A percentile compares a stretch with the other conserved stretches of the same genome.
These are phyloP conservation scores for Colletotrichum magnum DNA, from an alignment of 2,329 filamentous ascomycete species.

Conservation along the genomic window DNA sequence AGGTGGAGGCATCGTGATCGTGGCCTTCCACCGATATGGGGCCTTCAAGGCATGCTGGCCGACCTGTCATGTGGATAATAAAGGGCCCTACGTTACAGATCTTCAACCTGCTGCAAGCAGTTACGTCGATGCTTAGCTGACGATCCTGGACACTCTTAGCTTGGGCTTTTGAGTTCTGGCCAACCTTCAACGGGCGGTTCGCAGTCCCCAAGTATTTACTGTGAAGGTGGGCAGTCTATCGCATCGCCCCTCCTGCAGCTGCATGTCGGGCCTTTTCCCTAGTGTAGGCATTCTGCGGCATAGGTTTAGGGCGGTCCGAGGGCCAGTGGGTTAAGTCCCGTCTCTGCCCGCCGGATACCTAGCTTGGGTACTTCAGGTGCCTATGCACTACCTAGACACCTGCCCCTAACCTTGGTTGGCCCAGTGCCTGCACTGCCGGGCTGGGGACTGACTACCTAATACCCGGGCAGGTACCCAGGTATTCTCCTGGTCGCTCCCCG, in stretches of 20 bases:
- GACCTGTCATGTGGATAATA: too few relatives aligned
- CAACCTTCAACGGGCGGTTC: not conserved
- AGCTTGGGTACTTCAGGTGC: not conserved
- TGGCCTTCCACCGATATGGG: too few relatives aligned
- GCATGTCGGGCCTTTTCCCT: conserved; percentile 6
- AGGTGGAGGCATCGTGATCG: too few relatives aligned
- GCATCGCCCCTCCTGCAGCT: not conserved
- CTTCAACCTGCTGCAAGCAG: conserved; percentile 3
- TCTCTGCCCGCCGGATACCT: too few relatives aligned
- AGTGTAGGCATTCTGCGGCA: conserved; percentile 6
- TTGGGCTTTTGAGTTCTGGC: not conserved
- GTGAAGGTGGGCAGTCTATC: too few relatives aligned
- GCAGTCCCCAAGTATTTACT: too few relatives aligned
- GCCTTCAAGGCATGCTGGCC: too few relatives aligned
- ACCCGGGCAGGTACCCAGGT: too few relatives aligned
- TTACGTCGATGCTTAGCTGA: conserved; percentile 3
- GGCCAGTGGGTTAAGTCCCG: too few relatives aligned
- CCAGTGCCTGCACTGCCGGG: conserved; percentile 1
- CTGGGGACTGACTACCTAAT: too few relatives aligned
- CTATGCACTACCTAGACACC: too few relatives aligned
- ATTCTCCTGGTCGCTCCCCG: not conserved
- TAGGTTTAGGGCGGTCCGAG: conserved; percentile 8
- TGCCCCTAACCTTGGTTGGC: not conserved
- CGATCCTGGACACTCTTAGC: not conserved
- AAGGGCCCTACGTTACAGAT: conserved; percentile 6